phyloP scores from a whole-genome alignment of 2,329 filamentous ascomycete species.

The Rhytidhysteron rufulum region DNA sequence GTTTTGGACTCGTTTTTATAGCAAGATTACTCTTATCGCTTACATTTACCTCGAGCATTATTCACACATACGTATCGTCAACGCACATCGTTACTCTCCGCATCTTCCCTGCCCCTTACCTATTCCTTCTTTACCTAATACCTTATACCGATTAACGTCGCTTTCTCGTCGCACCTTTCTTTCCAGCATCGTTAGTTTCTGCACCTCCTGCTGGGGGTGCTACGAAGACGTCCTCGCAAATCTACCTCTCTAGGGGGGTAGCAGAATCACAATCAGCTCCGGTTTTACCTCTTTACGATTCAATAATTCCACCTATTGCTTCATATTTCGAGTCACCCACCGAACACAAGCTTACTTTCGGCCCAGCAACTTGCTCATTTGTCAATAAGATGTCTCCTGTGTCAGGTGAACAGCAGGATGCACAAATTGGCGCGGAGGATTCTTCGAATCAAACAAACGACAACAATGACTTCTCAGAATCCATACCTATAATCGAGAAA shows the following conservation, averaged over 20 bases:
- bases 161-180: not conserved
- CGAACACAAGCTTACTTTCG: slow-evolving; percentile 11
- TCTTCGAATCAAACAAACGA: not conserved
- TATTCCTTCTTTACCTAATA: not conserved
- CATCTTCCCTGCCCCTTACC: not conserved
- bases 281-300: slow-evolving; percentile 14
- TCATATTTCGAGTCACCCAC: slow-evolving; percentile 16
- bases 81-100: not conserved
- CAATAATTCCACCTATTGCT: slow-evolving; percentile 10
- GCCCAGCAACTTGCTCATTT: slow-evolving; percentile 5
- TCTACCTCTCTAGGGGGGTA: slow-evolving; percentile 44
- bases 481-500: too few relatives aligned
- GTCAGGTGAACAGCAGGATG: slow-evolving; percentile 6
- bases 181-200: not conserved
- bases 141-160: not conserved
- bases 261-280: slow-evolving; percentile 32
- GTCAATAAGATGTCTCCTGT: slow-evolving; percentile 6
- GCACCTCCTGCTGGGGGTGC: slow-evolving; percentile 21
- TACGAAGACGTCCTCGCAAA: slow-evolving; percentile 45
- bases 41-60: not conserved
- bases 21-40: not conserved
- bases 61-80: not conserved
- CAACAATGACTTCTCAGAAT: not conserved
- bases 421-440: not conserved
- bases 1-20: not conserved